These are phyloP conservation scores for Purshia tridentata DNA, from an alignment of 306 rosid species.

Conservation along the genomic window DNA sequence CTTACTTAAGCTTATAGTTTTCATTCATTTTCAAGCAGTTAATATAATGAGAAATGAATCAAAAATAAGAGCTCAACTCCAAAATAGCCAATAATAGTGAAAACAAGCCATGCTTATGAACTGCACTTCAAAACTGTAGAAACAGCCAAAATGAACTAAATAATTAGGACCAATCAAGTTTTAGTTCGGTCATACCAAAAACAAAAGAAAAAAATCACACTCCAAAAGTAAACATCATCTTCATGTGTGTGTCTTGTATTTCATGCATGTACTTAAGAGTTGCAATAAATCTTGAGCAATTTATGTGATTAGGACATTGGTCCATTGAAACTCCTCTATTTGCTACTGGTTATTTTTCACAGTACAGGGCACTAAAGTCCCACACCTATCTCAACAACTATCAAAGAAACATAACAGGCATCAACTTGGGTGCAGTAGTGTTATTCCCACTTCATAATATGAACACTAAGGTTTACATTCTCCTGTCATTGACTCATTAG, in stretches of 20 bases:
- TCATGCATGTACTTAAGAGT: not conserved
- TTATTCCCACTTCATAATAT: not conserved
- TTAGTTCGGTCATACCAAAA: not conserved
- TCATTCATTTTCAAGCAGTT: not conserved
- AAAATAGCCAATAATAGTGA: not conserved
- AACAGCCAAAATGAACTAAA: not conserved
- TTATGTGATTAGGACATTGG: not conserved
- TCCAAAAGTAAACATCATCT: conserved; percentile 5
- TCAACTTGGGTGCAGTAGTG: not conserved
- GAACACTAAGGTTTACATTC: not conserved
- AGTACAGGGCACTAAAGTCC: not conserved
- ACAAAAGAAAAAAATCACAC: not conserved
- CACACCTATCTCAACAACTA: not conserved
- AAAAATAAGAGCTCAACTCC: not conserved
- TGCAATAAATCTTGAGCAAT: not conserved
- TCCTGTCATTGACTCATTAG: not conserved
- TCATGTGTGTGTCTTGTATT: not conserved
- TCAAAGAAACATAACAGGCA: not conserved
- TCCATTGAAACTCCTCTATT: not conserved
- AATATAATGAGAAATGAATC: not conserved
- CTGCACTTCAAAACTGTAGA: not conserved
- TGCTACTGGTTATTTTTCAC: not conserved
- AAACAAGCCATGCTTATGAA: not conserved
- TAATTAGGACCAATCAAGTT: not conserved
- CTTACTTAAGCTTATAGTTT: not conserved